Base-by-base conservation (phyloP, 169 alveolate genomes). In the Plasmodium falciparum region DNA sequence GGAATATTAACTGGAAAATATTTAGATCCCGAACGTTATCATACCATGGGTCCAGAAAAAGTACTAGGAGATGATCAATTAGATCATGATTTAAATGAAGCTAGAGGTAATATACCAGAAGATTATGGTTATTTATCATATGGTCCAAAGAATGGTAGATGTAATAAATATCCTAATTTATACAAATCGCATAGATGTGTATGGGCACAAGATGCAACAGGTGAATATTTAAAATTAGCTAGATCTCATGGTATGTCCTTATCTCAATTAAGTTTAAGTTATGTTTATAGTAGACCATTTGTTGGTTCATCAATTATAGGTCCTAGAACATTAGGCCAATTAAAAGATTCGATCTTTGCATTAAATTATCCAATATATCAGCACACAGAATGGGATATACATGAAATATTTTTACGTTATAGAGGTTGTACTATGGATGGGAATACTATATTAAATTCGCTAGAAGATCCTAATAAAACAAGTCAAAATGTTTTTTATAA, bases 391-490 rank as follows among this genome's bases (percentile, higher is more conserved):
- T 80, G 52, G 33, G 95, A 93, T 29, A 83, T 95, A 49, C 97
- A 95, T 69, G 97, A 95, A 90, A 67, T 95, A 26, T 95, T 91
- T 71, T 73, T 95, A 33, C 75, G 97, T 15, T 95, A 90, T 88
- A 69, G 97, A 45, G 97, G 97, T 5, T 96, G 96, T 39, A 95
- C 97, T 6, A 95, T 95, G 97, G 97, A 96, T 56, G 97, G 97
- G 15, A 96, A 96, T 8, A 95, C 93, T 29, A 69, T 93, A 50
- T 73, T 92, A 50, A 94, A 96, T 39, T 73, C 88, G 11, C 83
- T 95, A 43, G 93, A 89, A 17, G 97, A 95, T 67, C 92, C 94
- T 52, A 75, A 88, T 39, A 83, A 93, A 39, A 90, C 93, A 33
- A 92, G 97, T 26, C 97, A 95, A 91, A 93, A 93, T 61, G 95